Conservation (phyloP, 768 basidiomycete species). For the Pleurotus salmoneostramineus region DNA sequence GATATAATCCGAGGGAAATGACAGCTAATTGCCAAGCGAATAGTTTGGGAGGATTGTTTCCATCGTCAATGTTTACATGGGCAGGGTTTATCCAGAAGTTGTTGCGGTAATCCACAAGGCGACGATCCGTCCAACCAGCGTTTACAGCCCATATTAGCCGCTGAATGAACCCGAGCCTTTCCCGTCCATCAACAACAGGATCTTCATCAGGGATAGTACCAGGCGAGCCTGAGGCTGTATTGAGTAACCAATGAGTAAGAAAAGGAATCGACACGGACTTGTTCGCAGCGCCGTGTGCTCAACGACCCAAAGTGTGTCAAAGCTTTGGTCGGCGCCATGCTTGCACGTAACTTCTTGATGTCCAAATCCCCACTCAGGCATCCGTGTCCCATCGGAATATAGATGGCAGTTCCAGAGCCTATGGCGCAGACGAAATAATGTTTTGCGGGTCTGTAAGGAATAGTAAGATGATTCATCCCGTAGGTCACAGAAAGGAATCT, state of each 20-base stretch:
- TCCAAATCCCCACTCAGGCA: slow-evolving; percentile 96
- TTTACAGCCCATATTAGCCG: not conserved
- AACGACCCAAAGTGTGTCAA: not conserved
- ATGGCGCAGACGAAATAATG: slow-evolving; percentile 81
- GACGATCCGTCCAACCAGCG: not conserved
- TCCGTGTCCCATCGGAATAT: slow-evolving; percentile 95
- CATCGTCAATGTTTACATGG: not conserved
- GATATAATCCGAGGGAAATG: not conserved
- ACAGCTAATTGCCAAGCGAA: not conserved
- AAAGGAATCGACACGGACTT: too few species aligned
- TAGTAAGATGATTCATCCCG: slow-evolving; percentile 63
- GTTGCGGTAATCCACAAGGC: not conserved
- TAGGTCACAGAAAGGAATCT: slow-evolving; percentile 68
- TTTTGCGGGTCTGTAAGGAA: slow-evolving; percentile 76
- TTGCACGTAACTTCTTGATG: slow-evolving; percentile 99
- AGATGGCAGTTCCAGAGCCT: slow-evolving; percentile 91
- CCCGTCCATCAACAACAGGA: too few species aligned
- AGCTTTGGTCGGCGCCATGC: too few species aligned
- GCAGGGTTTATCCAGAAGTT: not conserved
- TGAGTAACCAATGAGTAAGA: too few species aligned
- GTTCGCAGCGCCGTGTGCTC: too few species aligned
- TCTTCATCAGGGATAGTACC: too few species aligned
- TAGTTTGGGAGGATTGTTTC: not conserved
- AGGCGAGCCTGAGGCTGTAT: too few species aligned
- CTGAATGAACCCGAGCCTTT: not conserved